A percentile compares a stretch with the other conserved stretches of the same genome.
Conservation (phyloP, 805 yeast species). For the Yarrowia sp. region DNA sequence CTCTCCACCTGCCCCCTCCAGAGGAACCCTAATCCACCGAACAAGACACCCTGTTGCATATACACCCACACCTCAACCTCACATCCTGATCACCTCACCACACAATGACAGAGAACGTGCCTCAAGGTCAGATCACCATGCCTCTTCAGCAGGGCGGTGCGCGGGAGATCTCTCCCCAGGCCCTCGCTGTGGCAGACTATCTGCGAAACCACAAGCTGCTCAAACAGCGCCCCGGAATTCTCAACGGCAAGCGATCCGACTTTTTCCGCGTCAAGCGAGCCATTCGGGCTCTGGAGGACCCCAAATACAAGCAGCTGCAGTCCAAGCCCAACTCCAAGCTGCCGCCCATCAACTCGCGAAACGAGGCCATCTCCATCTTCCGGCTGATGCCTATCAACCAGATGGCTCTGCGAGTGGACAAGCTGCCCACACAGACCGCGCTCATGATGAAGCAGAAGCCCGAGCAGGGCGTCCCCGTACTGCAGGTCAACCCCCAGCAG, state of each 20-base stretch:
- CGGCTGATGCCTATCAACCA: slow-evolving; percentile 68
- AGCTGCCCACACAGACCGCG: slow-evolving; percentile 56
- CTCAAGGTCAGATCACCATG: slow-evolving; percentile 26
- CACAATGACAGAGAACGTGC: slow-evolving; percentile 21
- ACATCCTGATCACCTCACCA: not conserved
- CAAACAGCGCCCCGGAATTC: slow-evolving; percentile 79
- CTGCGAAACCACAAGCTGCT: slow-evolving; percentile 63
- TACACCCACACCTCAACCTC: not conserved
- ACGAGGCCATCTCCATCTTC: slow-evolving; percentile 61
- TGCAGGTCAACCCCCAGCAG: slow-evolving; percentile 41
- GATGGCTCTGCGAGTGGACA: slow-evolving; percentile 70
- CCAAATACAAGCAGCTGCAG: slow-evolving; percentile 60
- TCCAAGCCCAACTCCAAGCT: slow-evolving; percentile 44
- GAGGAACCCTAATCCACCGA: slow-evolving; percentile 13
- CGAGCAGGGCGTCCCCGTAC: slow-evolving; percentile 54
- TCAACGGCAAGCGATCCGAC: slow-evolving; percentile 67
- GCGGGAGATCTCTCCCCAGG: slow-evolving; percentile 47
- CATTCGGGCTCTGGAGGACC: slow-evolving; percentile 69
- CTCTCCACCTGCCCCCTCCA: not conserved
- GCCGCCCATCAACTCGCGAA: slow-evolving; percentile 51
- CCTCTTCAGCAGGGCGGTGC: slow-evolving; percentile 21
- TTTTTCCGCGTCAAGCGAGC: slow-evolving; percentile 85
- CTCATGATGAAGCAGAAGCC: slow-evolving; percentile 72
- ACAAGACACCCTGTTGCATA: slow-evolving; percentile 21
- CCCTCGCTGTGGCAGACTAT: slow-evolving; percentile 67